Evolutionary conservation across 1,284 basidiomycete species (phyloP).

Genomic region (Ustilago loliicola): DNA sequence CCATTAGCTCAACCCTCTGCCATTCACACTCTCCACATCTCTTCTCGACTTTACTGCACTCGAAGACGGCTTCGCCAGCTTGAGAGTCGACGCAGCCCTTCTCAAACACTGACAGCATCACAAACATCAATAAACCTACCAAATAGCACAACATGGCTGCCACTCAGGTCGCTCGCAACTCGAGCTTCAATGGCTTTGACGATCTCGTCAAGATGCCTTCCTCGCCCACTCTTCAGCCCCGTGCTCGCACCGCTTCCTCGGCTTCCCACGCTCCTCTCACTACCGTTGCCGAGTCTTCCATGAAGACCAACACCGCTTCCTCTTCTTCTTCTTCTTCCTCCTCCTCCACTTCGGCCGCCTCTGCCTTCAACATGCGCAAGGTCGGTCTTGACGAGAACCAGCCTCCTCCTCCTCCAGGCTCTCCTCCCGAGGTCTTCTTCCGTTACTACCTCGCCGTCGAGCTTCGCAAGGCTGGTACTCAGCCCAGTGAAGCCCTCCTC

Average conservation of each 20-base stretch:
- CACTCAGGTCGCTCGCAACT: slow-evolving; percentile 52
- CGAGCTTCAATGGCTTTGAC: slow-evolving; percentile 51
- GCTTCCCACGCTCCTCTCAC: slow-evolving; percentile 8
- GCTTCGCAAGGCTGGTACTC: slow-evolving; percentile 61
- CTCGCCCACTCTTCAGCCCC: slow-evolving; percentile 38
- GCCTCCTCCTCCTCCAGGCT: slow-evolving; percentile 56
- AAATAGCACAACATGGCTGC: slow-evolving; percentile 40
- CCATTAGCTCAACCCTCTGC: not conserved
- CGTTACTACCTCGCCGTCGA: slow-evolving; percentile 66
- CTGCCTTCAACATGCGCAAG: slow-evolving; percentile 52
- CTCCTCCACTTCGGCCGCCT: slow-evolving; percentile 7
- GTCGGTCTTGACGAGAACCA: slow-evolving; percentile 57
- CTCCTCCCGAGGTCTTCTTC: slow-evolving; percentile 57
- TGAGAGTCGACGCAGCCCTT: slow-evolving; percentile 27
- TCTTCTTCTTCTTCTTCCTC: not conserved
- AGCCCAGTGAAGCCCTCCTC: slow-evolving; percentile 59
- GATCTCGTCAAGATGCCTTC: slow-evolving; percentile 55
- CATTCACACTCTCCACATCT: not conserved
- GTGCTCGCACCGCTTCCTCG: slow-evolving; percentile 32
- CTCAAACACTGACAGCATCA: not conserved
- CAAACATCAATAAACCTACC: not conserved
- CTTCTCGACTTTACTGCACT: slow-evolving; percentile 5
- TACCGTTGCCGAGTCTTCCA: slow-evolving; percentile 4
- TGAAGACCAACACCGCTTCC: not conserved
- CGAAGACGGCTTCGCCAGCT: slow-evolving; percentile 43